Conservation (phyloP, 352 stramenopile species). For the Phytophthora chlamydospora region DNA sequence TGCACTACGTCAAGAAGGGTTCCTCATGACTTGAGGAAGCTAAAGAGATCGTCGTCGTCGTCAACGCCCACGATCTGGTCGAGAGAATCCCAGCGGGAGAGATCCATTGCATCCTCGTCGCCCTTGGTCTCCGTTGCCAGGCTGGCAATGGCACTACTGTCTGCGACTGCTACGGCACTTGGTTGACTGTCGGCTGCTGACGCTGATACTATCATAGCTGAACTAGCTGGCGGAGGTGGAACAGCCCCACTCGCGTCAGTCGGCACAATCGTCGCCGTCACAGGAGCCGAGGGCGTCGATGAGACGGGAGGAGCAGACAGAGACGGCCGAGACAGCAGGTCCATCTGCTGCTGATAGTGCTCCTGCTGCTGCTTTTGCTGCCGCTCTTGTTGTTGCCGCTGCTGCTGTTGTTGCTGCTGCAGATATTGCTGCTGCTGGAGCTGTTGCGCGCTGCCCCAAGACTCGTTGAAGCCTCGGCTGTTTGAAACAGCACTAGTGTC, state of each 20-base stretch:
- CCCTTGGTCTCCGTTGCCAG: conserved; percentile 31
- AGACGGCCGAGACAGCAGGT: conserved; percentile 21
- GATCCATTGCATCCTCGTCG: conserved; percentile 67
- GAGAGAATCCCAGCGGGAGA: conserved; percentile 83
- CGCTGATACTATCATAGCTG: conserved; percentile 15
- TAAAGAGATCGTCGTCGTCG: conserved; percentile 88
- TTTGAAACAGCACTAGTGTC: conserved; percentile 20
- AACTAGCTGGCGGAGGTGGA: conserved; percentile 4
- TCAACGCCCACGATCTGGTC: conserved; percentile 84
- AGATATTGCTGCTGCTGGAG: conserved; percentile 34
- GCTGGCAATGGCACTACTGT: conserved; percentile 11
- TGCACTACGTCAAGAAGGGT: conserved; percentile 31
- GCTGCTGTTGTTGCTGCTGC: conserved; percentile 16
- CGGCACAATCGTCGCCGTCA: conserved; percentile 13
- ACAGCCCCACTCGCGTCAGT: conserved; percentile 1
- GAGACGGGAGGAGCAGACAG: conserved; percentile 24
- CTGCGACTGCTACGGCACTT: conserved; percentile 8
- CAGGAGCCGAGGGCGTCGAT: conserved; percentile 19
- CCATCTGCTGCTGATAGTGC: conserved; percentile 32
- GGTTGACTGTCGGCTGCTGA: not conserved
- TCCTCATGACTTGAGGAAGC: conserved; percentile 81
- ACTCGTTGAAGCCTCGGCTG: conserved; percentile 22
- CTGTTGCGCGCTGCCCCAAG: conserved; percentile 28
- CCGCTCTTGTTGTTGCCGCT: conserved; percentile 22
- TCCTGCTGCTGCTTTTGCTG: conserved; percentile 15